Evolutionary conservation across 345 rosid genomes (phyloP), one percentile per base, ranked within the genome.

Genomic region (Salix purpurea): DNA sequence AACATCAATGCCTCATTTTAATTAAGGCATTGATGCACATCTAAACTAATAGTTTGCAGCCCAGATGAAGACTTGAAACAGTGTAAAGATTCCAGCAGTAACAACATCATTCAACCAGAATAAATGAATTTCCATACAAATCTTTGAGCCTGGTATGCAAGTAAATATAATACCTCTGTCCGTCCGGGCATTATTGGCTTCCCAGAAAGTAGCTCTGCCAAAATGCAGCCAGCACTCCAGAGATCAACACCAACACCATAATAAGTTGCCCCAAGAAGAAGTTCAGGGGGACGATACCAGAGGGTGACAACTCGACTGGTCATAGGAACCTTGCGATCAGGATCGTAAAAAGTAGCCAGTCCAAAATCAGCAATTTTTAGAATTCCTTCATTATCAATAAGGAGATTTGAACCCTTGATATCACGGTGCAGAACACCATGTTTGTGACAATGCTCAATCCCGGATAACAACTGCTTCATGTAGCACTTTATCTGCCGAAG

Each of bases 221-320:
- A 70, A 78, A 94, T 90, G 84, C 98, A 94, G 75, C 98, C 98
- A 5, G 94, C 92, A 85, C 98, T 92, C 98, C 96, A 92, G n/a
- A 94, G 89, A 79, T 94, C 98, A 82, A 94, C 92, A 65, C 89
- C 91, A 64, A 82, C 86, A 54, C 85, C 88, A 82, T 94, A 94
- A 67, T 80, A 78, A 21, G 94, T 88, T 74, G 97, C 90, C 71
- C 98, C 98, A 70, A 94, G 94, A 82, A 94, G 96, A 82, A 94
- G 97, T 75, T 94, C 97, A 0, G 97, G 98, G 48, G 98, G 91
- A 0, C 98, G 96, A 69, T 94, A 94, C 97, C 98, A 94, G n/a
- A 94, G 92, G 2, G 98, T 92, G 67, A 94, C 97, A 39, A 94
- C 98, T 79, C 91, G 90, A 78, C 93, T 94, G 66, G 98, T 94